Percentiles rank a stretch among this genome's conserved stretches.
Evolutionary conservation across 1,284 basidiomycete species (phyloP).

Genomic region (Melampsora americana): DNA sequence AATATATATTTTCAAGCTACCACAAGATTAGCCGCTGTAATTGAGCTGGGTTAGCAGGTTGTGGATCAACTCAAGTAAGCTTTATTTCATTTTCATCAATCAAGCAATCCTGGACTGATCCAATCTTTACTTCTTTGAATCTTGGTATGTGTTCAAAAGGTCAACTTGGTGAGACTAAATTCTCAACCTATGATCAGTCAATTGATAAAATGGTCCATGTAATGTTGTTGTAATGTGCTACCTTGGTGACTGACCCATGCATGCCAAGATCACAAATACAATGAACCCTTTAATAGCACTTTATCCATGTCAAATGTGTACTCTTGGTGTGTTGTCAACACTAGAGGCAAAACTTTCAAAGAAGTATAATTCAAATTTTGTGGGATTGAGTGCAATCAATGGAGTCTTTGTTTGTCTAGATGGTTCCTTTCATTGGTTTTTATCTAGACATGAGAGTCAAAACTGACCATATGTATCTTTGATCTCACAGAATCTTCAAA

Average conservation of each 20-base stretch:
- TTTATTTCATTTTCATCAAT: background rate
- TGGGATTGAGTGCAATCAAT: too few species aligned
- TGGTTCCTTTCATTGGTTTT: background rate
- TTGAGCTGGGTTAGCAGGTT: slow-evolving; percentile 57
- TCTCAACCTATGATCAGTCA: background rate
- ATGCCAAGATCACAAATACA: slow-evolving; percentile 14
- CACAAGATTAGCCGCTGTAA: slow-evolving; percentile 56
- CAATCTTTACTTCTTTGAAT: too few species aligned
- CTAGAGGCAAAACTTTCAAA: background rate
- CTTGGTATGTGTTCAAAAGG: too few species aligned
- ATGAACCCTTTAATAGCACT: background rate
- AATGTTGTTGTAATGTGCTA: background rate
- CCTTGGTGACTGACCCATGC: slow-evolving; percentile 10
- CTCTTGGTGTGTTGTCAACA: background rate
- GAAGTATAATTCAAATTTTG: too few species aligned
- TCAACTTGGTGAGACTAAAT: too few species aligned
- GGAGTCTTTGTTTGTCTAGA: background rate
- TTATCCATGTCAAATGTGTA: slow-evolving; percentile 3
- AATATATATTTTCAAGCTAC: slow-evolving; percentile 57
- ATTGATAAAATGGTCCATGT: background rate
- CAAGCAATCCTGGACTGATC: too few species aligned
- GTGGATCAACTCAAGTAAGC: slow-evolving; percentile 52
- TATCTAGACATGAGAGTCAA: background rate
- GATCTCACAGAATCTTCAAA: background rate
- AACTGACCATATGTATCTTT: background rate